These are phyloP conservation scores for Cercospora sp. DNA, from an alignment of 2,329 filamentous ascomycete species.

Conservation along the genomic window DNA sequence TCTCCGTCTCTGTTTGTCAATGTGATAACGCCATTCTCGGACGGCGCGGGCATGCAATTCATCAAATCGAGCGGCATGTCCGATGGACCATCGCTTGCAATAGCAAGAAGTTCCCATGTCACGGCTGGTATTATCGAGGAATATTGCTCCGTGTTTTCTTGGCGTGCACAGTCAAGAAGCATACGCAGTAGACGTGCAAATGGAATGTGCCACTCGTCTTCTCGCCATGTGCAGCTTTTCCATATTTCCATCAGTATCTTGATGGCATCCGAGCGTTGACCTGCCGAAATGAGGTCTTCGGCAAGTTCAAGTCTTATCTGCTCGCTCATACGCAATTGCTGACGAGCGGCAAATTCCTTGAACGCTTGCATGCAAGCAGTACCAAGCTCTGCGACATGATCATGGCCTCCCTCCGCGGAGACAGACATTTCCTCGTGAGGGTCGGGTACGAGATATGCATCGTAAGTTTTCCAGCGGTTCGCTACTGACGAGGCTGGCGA, in stretches of 20 bases:
- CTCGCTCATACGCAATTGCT: slow-evolving; percentile 57
- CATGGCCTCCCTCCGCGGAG: slow-evolving; percentile 46
- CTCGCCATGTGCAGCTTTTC: slow-evolving; percentile 59
- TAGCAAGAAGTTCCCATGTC: slow-evolving; percentile 56
- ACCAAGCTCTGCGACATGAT: slow-evolving; percentile 55
- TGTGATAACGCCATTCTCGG: slow-evolving; percentile 16
- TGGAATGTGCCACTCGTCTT: slow-evolving; percentile 60
- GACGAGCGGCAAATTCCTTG: slow-evolving; percentile 52
- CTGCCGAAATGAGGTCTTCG: slow-evolving; percentile 53
- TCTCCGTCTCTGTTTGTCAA: slow-evolving; percentile 27
- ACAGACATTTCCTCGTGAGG: slow-evolving; percentile 57
- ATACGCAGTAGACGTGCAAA: slow-evolving; percentile 56
- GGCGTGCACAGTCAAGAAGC: slow-evolving; percentile 54
- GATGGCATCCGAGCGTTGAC: slow-evolving; percentile 54
- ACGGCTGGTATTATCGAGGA: slow-evolving; percentile 53
- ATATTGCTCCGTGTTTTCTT: slow-evolving; percentile 38
- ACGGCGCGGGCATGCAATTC: slow-evolving; percentile 25
- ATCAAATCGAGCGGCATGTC: slow-evolving; percentile 17
- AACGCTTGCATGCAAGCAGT: slow-evolving; percentile 50
- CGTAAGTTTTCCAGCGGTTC: slow-evolving; percentile 56
- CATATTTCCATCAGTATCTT: slow-evolving; percentile 55
- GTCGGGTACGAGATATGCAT: slow-evolving; percentile 61
- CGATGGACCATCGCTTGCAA: slow-evolving; percentile 11
- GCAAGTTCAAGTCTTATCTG: slow-evolving; percentile 57
- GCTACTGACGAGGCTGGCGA: slow-evolving; percentile 57